Base-by-base conservation (phyloP, 495 filamentous ascomycete genomes). In the Xylaria telfairii region DNA sequence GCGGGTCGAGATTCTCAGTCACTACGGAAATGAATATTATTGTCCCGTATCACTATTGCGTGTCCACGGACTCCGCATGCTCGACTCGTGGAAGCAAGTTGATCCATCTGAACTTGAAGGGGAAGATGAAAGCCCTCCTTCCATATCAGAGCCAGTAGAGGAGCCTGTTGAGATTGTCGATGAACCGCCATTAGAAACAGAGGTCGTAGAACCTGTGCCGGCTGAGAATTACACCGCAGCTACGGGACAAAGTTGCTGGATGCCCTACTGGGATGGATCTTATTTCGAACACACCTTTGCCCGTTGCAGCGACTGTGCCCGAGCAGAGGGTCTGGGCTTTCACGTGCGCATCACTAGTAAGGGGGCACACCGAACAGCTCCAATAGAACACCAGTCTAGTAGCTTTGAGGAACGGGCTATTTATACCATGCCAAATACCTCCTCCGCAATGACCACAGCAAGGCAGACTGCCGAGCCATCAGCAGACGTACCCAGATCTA, bases 21-120 rank as follows among this genome's bases (percentile, higher is more conserved):
- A 99, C 77, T 98, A 95, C 81, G 96, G 96, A 15, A 93, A 94
- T 76, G 96, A 99, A 77, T 98, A 92, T 77, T 99, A 95, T 81
- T 99, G 96, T 72, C 96, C 96, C 3, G 81, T 99, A 44, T 97
- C 93, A 74, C 81, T 99, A 24, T 84, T 99, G 41, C 89, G 96
- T 57, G 92, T 98, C 13, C 96, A 99, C 81, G 96, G 96, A 17
- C 97, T 93, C 34, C 94, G 95, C 10, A 98, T 98, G 96, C 88
- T 99, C 81, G 94, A 99, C 72, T 94, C 92, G 61, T 92, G 91
- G 82, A 91, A 95, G 71, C 93, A 94, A 68, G 78, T 83, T n/a
- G 84, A 83, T 21, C 85, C 84, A 19, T 83, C 79, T 5, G 91
- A 92, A 39, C 84, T 87, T 21, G 90, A 92, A 65, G 80, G 80